phyloP scores from a whole-genome alignment of 164 flowering plant species.

The Taxillus chinensis region DNA sequence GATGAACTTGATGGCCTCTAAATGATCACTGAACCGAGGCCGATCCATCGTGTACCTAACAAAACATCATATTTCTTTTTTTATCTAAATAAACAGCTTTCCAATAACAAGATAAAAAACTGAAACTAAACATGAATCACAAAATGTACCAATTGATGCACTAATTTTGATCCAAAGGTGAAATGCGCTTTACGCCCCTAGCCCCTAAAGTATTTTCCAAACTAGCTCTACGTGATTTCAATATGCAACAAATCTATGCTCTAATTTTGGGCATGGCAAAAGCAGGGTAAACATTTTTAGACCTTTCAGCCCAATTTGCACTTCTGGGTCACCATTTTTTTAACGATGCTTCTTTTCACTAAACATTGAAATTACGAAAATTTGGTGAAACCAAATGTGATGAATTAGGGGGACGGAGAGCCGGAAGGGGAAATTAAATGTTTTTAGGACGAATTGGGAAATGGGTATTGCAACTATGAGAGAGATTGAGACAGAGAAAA shows the following conservation, averaged over 20 bases:
- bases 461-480: not conserved
- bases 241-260: too few species aligned
- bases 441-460: not conserved
- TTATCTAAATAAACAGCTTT: too few species aligned
- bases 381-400: not conserved
- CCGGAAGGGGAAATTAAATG: not conserved
- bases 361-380: not conserved
- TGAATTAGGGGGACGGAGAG: not conserved
- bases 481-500: too few species aligned
- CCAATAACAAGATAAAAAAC: not conserved
- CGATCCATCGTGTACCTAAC: conserved; percentile 91
- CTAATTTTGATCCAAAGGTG: not conserved
- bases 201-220: too few species aligned
- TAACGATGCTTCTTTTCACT: too few species aligned
- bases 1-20: conserved; percentile 93
- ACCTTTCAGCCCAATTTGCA: too few species aligned
- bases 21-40: conserved; percentile 83
- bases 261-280: too few species aligned
- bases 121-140: not conserved
- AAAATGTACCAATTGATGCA: not conserved
- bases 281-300: too few species aligned
- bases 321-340: too few species aligned
- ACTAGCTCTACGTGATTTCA: too few species aligned
- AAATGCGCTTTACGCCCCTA: too few species aligned
- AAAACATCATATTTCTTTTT: conserved; percentile 8